Base-by-base conservation (phyloP, 495 filamentous ascomycete genomes). In the Patellaria atrata region DNA sequence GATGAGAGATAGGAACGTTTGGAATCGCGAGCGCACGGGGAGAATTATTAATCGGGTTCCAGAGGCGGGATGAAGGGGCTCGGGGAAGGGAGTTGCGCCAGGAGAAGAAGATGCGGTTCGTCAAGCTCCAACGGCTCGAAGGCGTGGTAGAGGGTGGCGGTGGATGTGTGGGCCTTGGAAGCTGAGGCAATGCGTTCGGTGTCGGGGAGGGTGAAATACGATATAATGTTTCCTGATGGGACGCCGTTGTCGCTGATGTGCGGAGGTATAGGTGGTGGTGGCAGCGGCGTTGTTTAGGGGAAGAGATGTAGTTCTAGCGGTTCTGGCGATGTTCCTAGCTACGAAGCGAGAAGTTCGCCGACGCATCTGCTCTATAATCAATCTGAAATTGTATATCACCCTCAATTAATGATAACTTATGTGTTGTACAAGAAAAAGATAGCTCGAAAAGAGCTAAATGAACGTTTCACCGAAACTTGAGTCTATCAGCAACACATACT, bases 11-110 rank as follows among this genome's bases (percentile, higher is more conserved):
- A 59, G 65, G 32, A 59, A 65, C 13, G 60, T 61, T 27, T 56
- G 64, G 16, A 56, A 65, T 13, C 43, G 58, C 56, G 28, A 52
- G 51, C 40, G 32, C 37, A 49, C 68, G 56, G 30, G 71, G 72
- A 4, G 71, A 72, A 26, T 67, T 75, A 50, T 77, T 77, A 37
- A 69, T 65, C 19, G 72, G 72, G 44, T 77, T 77, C 69, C 70
- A 74, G 38, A 77, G 61, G 14, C 72, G 64, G 23, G 65, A 59
- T 14, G 67, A 56, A 5, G 60, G 46, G 11, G n/a, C 29, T 8
- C 40, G 43, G 5, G 37, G 44, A 22, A 20, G 26, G 12, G 25
- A 22, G 23, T 10, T 35, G 45, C 38, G 27, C 13, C 36, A 26
- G 37, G 43, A 30, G 48, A 48, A 33, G 45, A 49, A 54, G 35